These are phyloP conservation scores for Pilaira anomala DNA, from an alignment of 192 early-diverging fungal species.

Conservation along the genomic window DNA sequence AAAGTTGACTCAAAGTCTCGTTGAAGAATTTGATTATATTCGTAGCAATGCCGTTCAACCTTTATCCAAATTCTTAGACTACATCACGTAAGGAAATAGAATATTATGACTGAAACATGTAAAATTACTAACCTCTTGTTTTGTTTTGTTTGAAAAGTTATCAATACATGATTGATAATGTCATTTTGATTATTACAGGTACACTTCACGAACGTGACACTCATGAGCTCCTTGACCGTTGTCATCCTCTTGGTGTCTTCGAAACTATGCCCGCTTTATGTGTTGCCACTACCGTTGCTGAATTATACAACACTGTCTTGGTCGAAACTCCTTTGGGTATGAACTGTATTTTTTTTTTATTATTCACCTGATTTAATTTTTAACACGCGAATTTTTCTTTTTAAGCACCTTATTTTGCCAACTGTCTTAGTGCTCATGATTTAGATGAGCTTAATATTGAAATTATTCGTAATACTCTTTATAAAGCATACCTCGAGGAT, in stretches of 20 bases:
- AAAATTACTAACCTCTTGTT: slow-evolving; percentile 1
- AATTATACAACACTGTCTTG: slow-evolving; percentile 94
- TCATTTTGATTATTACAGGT: slow-evolving; percentile 95
- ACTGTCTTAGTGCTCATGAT: slow-evolving; percentile 95
- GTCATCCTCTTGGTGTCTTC: slow-evolving; percentile 97
- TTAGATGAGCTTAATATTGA: slow-evolving; percentile 99
- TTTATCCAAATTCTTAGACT: slow-evolving; percentile 91
- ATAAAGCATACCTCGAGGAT: slow-evolving; percentile 98
- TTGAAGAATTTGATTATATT: slow-evolving; percentile 92
- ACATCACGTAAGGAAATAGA: slow-evolving; percentile 75
- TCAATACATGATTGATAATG: slow-evolving; percentile 99
- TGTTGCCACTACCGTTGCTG: slow-evolving; percentile 93
- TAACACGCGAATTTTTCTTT: background rate
- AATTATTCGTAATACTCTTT: slow-evolving; percentile 98
- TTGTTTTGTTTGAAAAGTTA: slow-evolving; percentile 52
- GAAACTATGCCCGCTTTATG: slow-evolving; percentile 97
- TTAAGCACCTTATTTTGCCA: slow-evolving; percentile 94
- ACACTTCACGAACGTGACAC: slow-evolving; percentile 98
- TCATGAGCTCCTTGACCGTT: slow-evolving; percentile 92
- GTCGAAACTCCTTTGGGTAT: slow-evolving; percentile 93
- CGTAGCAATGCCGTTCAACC: slow-evolving; percentile 78
- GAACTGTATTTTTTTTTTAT: background rate
- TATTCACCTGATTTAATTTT: background rate
- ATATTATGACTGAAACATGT: background rate
- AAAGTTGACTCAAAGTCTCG: slow-evolving; percentile 83